phyloP scores from a whole-genome alignment of 2,329 filamentous ascomycete genomes.

The Elsinoe arachidis region DNA sequence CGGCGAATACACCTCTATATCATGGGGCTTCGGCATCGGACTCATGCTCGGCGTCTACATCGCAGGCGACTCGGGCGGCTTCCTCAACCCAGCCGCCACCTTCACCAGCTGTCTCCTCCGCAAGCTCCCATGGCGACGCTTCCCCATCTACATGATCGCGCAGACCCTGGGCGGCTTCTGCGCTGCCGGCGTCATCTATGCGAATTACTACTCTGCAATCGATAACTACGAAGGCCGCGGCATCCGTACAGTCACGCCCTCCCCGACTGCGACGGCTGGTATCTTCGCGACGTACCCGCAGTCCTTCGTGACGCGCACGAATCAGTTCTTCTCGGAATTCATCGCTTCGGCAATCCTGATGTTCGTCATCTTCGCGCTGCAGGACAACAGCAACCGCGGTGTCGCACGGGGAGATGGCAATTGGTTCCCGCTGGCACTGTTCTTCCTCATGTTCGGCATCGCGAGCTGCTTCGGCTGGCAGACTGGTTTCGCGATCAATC shows the following conservation, averaged over 20 bases:
- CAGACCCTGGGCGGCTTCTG: conserved; percentile 20
- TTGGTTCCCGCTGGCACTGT: conserved; percentile 47
- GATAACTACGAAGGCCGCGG: conserved; percentile 12
- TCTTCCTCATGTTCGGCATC: conserved; percentile 57
- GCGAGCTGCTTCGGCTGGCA: conserved; percentile 59
- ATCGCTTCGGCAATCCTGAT: conserved; percentile 55
- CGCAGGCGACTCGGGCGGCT: conserved; percentile 18
- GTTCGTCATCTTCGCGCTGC: conserved; percentile 58
- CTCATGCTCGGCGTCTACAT: conserved; percentile 40
- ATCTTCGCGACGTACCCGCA: conserved; percentile 42
- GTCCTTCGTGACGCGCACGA: conserved; percentile 48
- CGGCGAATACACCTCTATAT: conserved; percentile 35
- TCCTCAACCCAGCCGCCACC: conserved; percentile 20
- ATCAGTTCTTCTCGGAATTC: conserved; percentile 58
- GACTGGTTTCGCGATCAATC: conserved; percentile 56
- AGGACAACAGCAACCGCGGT: conserved; percentile 36
- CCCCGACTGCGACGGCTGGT: conserved; percentile 22
- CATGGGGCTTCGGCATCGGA: conserved; percentile 34
- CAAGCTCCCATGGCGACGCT: conserved; percentile 17
- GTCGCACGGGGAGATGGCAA: conserved; percentile 36
- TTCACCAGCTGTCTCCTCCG: conserved; percentile 19
- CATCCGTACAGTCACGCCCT: conserved; percentile 24
- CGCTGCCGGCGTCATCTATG: conserved; percentile 22
- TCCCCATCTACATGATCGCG: conserved; percentile 15
- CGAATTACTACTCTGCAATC: conserved; percentile 19